These are phyloP conservation scores for Acaromyces ingoldii DNA, from an alignment of 1,284 basidiomycete genomes.

Conservation along the genomic window DNA sequence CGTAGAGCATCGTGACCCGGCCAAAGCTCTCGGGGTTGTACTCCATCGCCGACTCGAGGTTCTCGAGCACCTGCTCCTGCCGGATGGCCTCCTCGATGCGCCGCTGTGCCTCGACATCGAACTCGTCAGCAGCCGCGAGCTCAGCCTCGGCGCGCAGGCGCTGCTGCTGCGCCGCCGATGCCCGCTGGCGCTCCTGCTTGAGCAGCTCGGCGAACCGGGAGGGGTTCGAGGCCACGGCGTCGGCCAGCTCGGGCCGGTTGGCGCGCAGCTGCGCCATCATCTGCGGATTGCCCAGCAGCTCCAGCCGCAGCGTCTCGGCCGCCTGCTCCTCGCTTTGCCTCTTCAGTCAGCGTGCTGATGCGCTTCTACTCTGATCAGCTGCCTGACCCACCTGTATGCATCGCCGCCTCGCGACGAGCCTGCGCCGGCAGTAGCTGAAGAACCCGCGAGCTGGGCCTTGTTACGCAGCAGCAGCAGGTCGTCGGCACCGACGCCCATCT, in stretches of 20 bases:
- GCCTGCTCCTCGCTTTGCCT: neutral
- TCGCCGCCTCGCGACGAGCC: neutral
- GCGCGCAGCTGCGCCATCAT: constrained; percentile 7
- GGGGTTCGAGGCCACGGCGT: constrained; percentile 12
- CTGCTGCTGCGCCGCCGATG: constrained; percentile 1
- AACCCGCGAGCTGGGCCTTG: neutral
- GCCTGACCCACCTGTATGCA: too few relatives aligned
- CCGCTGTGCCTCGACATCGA: constrained; percentile 72
- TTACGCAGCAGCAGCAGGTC: constrained; percentile 35
- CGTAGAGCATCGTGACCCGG: constrained; percentile 90
- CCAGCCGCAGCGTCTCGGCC: constrained; percentile 3
- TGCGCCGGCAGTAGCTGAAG: neutral
- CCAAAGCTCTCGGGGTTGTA: constrained; percentile 80
- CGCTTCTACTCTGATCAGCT: neutral
- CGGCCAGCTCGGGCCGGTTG: constrained; percentile 52
- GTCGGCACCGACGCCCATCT: constrained; percentile 33
- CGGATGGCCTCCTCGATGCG: constrained; percentile 91
- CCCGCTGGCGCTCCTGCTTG: constrained; percentile 17
- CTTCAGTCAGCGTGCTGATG: neutral
- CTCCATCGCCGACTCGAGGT: constrained; percentile 50
- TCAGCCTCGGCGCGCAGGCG: constrained; percentile 67
- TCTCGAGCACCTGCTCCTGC: constrained; percentile 79
- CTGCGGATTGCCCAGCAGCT: constrained; percentile 1
- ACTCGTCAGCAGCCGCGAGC: constrained; percentile 73
- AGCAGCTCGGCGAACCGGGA: constrained; percentile 21